A percentile compares a stretch with the other conserved stretches of the same genome.
These are phyloP conservation scores for Globisporangium acanthophoron DNA, from an alignment of 352 stramenopile species.

Conservation along the genomic window DNA sequence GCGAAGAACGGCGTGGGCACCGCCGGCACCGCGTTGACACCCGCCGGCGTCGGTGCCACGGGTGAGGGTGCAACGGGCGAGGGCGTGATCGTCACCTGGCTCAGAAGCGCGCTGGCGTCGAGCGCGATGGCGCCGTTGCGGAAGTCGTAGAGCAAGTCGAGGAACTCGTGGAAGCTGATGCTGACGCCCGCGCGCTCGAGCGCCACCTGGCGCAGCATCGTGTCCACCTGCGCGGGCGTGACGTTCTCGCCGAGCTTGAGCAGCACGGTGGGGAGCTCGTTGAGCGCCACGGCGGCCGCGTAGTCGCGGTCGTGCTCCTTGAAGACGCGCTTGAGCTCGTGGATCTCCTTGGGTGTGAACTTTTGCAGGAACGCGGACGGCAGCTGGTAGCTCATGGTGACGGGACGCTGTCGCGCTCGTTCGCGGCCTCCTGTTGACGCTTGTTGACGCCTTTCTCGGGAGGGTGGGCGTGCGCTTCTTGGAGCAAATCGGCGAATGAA, in stretches of 20 bases:
- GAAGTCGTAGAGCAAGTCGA: conserved; percentile 71
- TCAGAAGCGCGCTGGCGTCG: conserved; percentile 37
- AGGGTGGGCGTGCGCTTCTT: not conserved
- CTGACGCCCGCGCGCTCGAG: conserved; percentile 26
- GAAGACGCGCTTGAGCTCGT: conserved; percentile 83
- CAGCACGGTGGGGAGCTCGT: conserved; percentile 55
- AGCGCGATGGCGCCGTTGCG: conserved; percentile 59
- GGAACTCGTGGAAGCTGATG: conserved; percentile 80
- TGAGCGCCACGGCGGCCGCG: conserved; percentile 40
- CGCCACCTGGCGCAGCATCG: conserved; percentile 66
- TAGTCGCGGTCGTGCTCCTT: conserved; percentile 79
- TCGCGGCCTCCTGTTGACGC: no score
- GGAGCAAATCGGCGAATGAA: not conserved
- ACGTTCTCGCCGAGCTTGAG: conserved; percentile 80
- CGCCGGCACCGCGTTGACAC: conserved; percentile 1
- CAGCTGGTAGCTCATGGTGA: conserved; percentile 78
- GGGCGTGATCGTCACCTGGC: conserved; percentile 27
- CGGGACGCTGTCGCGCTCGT: no score
- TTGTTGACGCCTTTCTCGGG: no score
- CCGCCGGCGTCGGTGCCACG: conserved; percentile 6
- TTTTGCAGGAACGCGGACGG: conserved; percentile 81
- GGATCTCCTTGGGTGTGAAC: conserved; percentile 85
- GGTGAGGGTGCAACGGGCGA: not conserved
- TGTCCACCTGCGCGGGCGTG: conserved; percentile 42
- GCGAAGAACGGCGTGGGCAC: conserved; percentile 14